phyloP scores from a whole-genome alignment of 2,329 filamentous ascomycete species.

The Cladosporium sp. region DNA sequence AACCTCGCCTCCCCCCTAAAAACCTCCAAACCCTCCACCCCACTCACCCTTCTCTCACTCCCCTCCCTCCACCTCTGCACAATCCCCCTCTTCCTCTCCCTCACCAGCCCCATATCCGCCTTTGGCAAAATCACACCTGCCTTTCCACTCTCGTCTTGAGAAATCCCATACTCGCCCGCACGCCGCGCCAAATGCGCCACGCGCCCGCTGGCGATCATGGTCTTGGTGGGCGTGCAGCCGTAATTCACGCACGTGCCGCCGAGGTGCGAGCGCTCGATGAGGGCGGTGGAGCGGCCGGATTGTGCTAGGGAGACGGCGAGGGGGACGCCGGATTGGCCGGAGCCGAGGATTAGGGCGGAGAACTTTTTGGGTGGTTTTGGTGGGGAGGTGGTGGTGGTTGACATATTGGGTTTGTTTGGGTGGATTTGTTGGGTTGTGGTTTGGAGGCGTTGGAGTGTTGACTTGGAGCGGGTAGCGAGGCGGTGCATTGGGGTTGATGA shows the following conservation, averaged over 20 bases:
- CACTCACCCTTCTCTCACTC: constrained; percentile 40
- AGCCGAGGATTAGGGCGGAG: constrained; percentile 48
- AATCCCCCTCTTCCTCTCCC: constrained; percentile 52
- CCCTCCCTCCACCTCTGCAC: constrained; percentile 48
- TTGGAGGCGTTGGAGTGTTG: neutral
- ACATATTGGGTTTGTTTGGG: neutral
- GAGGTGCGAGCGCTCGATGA: constrained; percentile 51
- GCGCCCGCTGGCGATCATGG: constrained; percentile 58
- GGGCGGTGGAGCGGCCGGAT: constrained; percentile 41
- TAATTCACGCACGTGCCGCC: constrained; percentile 90
- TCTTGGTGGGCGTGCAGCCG: constrained; percentile 84
- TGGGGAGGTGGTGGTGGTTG: neutral
- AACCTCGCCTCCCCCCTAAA: constrained; percentile 46
- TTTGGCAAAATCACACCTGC: constrained; percentile 21
- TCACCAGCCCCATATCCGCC: constrained; percentile 45
- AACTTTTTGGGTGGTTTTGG: constrained; percentile 22
- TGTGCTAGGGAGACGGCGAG: constrained; percentile 46
- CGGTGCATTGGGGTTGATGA: neutral
- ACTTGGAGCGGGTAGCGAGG: neutral
- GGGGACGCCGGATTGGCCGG: constrained; percentile 51
- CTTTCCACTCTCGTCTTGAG: constrained; percentile 18
- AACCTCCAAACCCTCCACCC: constrained; percentile 40
- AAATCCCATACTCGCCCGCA: constrained; percentile 45
- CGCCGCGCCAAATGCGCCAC: constrained; percentile 45
- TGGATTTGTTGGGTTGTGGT: neutral